Conservation (phyloP, 2,329 filamentous ascomycete genomes). For the Karstenula rhodostoma region DNA sequence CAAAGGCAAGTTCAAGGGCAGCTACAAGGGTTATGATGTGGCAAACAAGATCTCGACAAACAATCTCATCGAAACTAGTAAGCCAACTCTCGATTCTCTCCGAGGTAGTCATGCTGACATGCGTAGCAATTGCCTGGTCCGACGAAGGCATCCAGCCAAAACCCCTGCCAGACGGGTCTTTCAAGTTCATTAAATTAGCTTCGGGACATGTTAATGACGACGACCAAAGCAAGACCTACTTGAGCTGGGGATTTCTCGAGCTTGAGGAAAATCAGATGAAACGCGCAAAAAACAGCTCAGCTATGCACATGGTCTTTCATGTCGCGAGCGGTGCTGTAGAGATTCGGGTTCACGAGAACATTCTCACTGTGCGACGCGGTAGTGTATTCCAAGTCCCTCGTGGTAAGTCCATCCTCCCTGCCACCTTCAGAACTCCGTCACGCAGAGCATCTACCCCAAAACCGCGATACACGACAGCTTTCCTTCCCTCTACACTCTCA, state of each 20-base stretch:
- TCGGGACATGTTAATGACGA: conserved; percentile 17
- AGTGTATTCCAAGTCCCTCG: conserved; percentile 94
- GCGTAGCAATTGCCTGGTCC: conserved; percentile 67
- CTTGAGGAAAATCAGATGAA: conserved; percentile 84
- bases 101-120: conserved; percentile 25
- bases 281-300: conserved; percentile 87
- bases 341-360: conserved; percentile 77
- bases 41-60: conserved; percentile 65
- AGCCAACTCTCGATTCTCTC: conserved; percentile 17
- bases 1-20: conserved; percentile 69
- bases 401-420: conserved; percentile 67
- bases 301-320: conserved; percentile 98
- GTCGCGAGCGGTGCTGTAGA: conserved; percentile 83
- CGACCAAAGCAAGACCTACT: conserved; percentile 71
- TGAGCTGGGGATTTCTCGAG: conserved; percentile 90
- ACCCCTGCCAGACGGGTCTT: conserved; percentile 71
- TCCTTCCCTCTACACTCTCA: neutral
- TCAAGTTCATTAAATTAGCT: conserved; percentile 89
- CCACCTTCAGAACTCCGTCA: conserved; percentile 17
- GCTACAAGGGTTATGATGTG: conserved; percentile 70
- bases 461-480: neutral
- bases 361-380: conserved; percentile 84
- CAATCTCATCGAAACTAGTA: conserved; percentile 57
- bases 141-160: conserved; percentile 64
- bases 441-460: conserved; percentile 4